Percentiles rank a stretch among this genome's conserved stretches.
Conservation (phyloP, 768 basidiomycete species). For the Coprinopsis sp. region DNA sequence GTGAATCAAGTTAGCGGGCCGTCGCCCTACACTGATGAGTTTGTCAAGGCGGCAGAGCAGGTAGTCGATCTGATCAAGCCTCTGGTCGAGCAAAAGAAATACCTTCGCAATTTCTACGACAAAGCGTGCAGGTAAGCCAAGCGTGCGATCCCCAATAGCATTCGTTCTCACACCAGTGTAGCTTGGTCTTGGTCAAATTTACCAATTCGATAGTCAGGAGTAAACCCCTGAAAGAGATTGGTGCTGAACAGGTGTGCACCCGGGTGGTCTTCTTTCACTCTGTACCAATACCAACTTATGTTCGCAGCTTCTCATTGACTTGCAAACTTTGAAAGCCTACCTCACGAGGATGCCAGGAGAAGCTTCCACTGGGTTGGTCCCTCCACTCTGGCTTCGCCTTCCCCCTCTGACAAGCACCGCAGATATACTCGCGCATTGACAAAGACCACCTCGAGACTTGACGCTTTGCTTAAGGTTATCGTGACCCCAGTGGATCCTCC, state of each 20-base stretch:
- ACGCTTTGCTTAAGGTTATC: slow-evolving; percentile 92
- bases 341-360: slow-evolving; percentile 83
- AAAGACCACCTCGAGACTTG: slow-evolving; percentile 76
- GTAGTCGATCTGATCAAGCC: slow-evolving; percentile 75
- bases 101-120: slow-evolving; percentile 87
- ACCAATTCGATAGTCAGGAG: slow-evolving; percentile 87
- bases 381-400: background rate
- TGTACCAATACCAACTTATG: background rate
- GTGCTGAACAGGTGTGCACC: slow-evolving; percentile 79
- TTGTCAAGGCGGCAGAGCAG: slow-evolving; percentile 70
- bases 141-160: slow-evolving; percentile 24
- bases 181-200: slow-evolving; percentile 75
- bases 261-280: background rate
- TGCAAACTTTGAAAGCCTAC: slow-evolving; percentile 81
- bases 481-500: slow-evolving; percentile 90
- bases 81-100: slow-evolving; percentile 91
- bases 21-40: slow-evolving; percentile 74
- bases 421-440: slow-evolving; percentile 82
- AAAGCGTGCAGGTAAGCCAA: slow-evolving; percentile 77
- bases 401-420: slow-evolving; percentile 8
- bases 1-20: slow-evolving; percentile 83
- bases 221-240: slow-evolving; percentile 85
- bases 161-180: slow-evolving; percentile 32
- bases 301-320: slow-evolving; percentile 68
- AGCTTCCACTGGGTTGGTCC: slow-evolving; percentile 40